Evolutionary conservation across 805 yeast genomes (phyloP), one percentile per base, ranked within the genome.

Genomic region (Yamadazyma laniorum): DNA sequence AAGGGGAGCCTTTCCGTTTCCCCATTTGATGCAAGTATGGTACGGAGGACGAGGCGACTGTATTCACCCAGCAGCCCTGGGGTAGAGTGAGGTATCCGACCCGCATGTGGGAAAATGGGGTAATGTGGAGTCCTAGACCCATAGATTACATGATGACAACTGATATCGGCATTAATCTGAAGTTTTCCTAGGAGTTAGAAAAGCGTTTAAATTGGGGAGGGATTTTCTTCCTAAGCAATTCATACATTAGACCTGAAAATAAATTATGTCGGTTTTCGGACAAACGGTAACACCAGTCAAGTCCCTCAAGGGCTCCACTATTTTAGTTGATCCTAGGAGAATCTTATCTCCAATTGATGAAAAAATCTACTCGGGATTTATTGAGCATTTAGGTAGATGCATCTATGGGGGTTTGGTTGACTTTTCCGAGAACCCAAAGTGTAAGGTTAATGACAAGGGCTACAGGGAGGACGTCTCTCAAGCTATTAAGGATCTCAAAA

Each of bases 321-420:
- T 59, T 48, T 43, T 39, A 36, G 46, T 61, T n/a, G 65, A 61
- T 33, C 45, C 59, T 5, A 40, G 38, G n/a, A 44, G 64, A 32
- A 49, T 42, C 3, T 23, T 56, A 11, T 54, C 57, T 3, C 38
- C 47, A 2, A 48, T 61, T 14, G 59, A 58, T 35, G 50, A 47
- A 15, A 53, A 51, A 16, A 55, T 59, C 28, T 61, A 59, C 42
- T 49, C 59, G n/a, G 65, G 66, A 14, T 61, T 61, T 40, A 51
- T 58, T n/a, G 66, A 61, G 35, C 65, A 61, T 43, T 44, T 61
- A 41, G 66, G 65, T 12, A 46, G 66, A 31, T 60, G 65, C 37
- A 56, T 61, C 30, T 61, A 61, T 37, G 65, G 64, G n/a, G 66
- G 66, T 9, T 40, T 61, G n/a, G 57, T 61, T 21, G 66, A 61